Percentiles rank a stretch among this genome's conserved stretches.
Conservation (phyloP, 2,329 filamentous ascomycete species). For the Alternaria incomplexa region DNA sequence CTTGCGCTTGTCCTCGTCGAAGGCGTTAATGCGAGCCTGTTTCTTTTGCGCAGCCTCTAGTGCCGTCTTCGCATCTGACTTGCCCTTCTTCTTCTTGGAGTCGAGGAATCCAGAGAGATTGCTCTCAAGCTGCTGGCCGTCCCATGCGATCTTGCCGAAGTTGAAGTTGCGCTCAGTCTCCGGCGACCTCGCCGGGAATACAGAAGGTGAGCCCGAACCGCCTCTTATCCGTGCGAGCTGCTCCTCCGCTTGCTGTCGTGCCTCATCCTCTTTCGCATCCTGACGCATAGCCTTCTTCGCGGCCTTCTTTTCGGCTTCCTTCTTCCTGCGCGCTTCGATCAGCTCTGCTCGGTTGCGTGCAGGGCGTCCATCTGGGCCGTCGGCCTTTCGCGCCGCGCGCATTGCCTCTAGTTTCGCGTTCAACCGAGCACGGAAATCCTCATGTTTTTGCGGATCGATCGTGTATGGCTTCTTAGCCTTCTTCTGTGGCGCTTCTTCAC, state of each 20-base stretch:
- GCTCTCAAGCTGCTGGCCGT: constrained; percentile 80
- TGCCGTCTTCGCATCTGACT: constrained; percentile 82
- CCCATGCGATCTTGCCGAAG: constrained; percentile 92
- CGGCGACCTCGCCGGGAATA: constrained; percentile 55
- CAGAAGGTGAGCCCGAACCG: constrained; percentile 63
- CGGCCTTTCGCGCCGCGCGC: constrained; percentile 84
- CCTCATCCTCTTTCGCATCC: constrained; percentile 80
- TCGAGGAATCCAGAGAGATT: constrained; percentile 68
- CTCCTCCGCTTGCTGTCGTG: constrained; percentile 63
- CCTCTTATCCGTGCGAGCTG: constrained; percentile 63
- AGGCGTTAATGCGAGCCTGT: constrained; percentile 74
- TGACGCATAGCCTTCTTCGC: constrained; percentile 86
- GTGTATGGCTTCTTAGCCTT: constrained; percentile 41
- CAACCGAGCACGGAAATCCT: constrained; percentile 77
- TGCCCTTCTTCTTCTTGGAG: constrained; percentile 77
- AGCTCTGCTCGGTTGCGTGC: constrained; percentile 89
- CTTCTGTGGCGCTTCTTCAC: constrained; percentile 29
- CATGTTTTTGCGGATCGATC: constrained; percentile 61
- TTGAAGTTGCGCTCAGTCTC: constrained; percentile 72
- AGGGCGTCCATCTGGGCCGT: constrained; percentile 79
- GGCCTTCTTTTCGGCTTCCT: constrained; percentile 83
- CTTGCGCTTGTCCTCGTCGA: constrained; percentile 80
- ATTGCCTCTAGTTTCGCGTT: constrained; percentile 84
- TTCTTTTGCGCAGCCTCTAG: constrained; percentile 87
- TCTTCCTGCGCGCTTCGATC: constrained; percentile 85